Evolutionary conservation across 2,329 filamentous ascomycete species (phyloP), one percentile per base, ranked within the genome.

Genomic region (Fusarium keratoplasticum): DNA sequence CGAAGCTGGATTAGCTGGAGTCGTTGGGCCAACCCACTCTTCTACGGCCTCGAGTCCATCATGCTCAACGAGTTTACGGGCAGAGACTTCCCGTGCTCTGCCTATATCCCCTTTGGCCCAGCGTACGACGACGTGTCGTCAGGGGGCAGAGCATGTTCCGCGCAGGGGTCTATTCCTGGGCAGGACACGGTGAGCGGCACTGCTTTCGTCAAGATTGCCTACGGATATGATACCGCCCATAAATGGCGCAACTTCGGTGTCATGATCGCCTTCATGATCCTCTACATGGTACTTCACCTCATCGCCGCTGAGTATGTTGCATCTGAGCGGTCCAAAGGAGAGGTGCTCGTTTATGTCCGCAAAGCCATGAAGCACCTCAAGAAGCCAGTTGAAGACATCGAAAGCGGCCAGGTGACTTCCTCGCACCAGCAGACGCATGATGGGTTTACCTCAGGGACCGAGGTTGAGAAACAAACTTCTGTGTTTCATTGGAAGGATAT

Each of bases 11-110:
- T 89, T 18, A 87, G 88, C 2, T 93, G 91, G 90, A 87, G 89
- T 22, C 84, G 89, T 44, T 93, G 91, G 91, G 89, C 93, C 63
- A 90, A 89, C 63, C 79, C 90, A 4, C 87, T 92, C n/a, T 88
- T 85, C 9, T 93, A 93, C 70, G 90, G 86, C 0, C 93, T 93
- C 73, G 91, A 93, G 73, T 84, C 86, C 3, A 82, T 93, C 10
- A 89, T 91, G 86, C 83, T 89, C 66, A 93, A 92, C 76, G 92
- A 94, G 72, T 89, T 90, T 58, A 82, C 84, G 29, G 83, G 85
- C 7, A 82, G 82, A 10, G 74, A 82, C 6, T 89, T 88, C 47
- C 77, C 81, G 0, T 92, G 90, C 71, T 83, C 86, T 0, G 76
- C 54, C 2, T 80, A 80, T 60, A 77, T 83, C 2, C 82, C 82